phyloP scores from a whole-genome alignment of 2,329 filamentous ascomycete genomes.

The Verticillium albo-atrum region DNA sequence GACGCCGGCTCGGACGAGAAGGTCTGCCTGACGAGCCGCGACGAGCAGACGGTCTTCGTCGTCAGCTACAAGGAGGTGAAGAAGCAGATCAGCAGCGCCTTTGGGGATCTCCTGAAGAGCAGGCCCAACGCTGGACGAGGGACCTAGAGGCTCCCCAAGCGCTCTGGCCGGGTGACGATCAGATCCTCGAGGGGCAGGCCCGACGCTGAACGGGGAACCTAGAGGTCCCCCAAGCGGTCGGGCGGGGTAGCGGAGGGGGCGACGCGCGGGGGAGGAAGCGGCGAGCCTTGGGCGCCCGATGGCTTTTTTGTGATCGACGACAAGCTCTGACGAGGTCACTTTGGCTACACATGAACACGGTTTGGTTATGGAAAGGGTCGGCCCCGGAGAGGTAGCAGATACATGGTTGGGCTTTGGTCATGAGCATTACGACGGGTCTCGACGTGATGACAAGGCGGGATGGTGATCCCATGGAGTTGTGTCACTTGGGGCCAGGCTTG shows the following conservation, averaged over 20 bases:
- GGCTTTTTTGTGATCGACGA: background rate
- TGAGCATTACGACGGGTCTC: background rate
- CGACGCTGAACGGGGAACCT: constrained; percentile 24
- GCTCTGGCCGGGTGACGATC: too few species aligned
- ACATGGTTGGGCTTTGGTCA: background rate
- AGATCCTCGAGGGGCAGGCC: constrained; percentile 42
- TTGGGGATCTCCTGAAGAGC: constrained; percentile 52
- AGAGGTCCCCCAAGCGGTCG: background rate
- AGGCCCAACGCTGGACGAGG: constrained; percentile 25
- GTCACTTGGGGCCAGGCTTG: background rate
- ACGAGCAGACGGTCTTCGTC: constrained; percentile 85
- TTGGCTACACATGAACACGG: background rate
- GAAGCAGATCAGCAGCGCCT: constrained; percentile 54
- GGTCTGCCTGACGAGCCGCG: constrained; percentile 78
- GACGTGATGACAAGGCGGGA: background rate
- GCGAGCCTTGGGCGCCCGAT: background rate
- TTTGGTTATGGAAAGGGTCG: background rate
- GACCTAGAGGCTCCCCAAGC: constrained; percentile 16
- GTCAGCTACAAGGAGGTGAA: constrained; percentile 88
- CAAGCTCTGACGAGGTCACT: background rate
- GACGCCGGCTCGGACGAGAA: constrained; percentile 87
- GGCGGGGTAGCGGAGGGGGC: too few species aligned
- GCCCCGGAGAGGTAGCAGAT: background rate
- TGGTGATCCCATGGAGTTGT: background rate
- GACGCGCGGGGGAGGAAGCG: too few species aligned